Percentiles rank a stretch among this genome's conserved stretches.
These are phyloP conservation scores for Elsinoe australis DNA, from an alignment of 2,329 filamentous ascomycete genomes.

Conservation along the genomic window DNA sequence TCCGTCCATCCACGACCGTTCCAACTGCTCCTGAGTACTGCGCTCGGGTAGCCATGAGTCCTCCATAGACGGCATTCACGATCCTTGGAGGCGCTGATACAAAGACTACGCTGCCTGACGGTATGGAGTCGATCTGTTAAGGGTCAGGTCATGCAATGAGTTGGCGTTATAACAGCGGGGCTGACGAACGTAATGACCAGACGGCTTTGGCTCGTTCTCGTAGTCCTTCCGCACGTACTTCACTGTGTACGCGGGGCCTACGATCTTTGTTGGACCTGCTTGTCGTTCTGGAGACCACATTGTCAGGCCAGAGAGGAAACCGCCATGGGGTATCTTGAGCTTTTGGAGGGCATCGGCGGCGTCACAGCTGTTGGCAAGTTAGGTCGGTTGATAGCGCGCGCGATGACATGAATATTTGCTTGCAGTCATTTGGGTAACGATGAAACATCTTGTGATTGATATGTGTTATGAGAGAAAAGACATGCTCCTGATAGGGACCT, in stretches of 20 bases:
- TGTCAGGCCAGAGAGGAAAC: slow-evolving; percentile 47
- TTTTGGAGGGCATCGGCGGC: slow-evolving; percentile 48
- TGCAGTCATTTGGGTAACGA: too few relatives aligned
- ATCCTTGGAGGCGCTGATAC: slow-evolving; percentile 41
- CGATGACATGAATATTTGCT: too few relatives aligned
- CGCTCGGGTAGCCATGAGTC: slow-evolving; percentile 47
- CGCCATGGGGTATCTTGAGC: slow-evolving; percentile 40
- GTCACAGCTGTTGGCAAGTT: slow-evolving; percentile 41
- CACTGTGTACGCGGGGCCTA: slow-evolving; percentile 50
- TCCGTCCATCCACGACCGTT: slow-evolving; percentile 46
- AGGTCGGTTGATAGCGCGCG: neutral
- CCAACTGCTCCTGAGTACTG: slow-evolving; percentile 40
- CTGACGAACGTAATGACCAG: slow-evolving; percentile 41
- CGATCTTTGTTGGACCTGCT: slow-evolving; percentile 45
- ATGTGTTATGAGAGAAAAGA: neutral
- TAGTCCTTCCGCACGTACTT: slow-evolving; percentile 44
- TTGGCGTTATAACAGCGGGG: neutral
- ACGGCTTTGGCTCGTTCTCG: slow-evolving; percentile 38
- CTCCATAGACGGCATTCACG: slow-evolving; percentile 49
- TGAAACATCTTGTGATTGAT: neutral
- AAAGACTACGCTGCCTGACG: slow-evolving; percentile 43
- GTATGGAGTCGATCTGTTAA: slow-evolving; percentile 44
- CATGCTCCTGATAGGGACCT: neutral
- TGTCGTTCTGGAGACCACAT: slow-evolving; percentile 50
- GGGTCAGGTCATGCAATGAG: neutral